phyloP scores from a whole-genome alignment of 2,329 filamentous ascomycete genomes.

The Chaetomiaceae sp. region DNA sequence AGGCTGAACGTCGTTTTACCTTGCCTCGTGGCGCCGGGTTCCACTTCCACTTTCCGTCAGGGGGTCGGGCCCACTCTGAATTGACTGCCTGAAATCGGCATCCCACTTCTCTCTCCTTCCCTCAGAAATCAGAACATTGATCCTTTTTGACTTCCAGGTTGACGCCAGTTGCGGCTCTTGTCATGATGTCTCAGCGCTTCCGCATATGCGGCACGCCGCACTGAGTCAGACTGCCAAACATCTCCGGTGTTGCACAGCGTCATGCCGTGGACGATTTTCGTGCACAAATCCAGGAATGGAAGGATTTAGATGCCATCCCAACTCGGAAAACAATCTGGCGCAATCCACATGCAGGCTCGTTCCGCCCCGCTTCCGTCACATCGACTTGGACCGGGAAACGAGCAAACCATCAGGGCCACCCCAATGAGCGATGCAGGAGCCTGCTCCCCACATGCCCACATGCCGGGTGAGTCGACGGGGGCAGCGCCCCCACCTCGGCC shows the following conservation, averaged over 20 bases:
- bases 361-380: slow-evolving; percentile 11
- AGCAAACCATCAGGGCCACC: background rate
- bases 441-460: background rate
- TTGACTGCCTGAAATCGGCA: no score
- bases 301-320: background rate
- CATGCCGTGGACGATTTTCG: background rate
- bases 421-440: slow-evolving; percentile 5
- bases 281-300: background rate
- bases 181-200: background rate
- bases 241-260: background rate
- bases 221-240: background rate
- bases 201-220: background rate
- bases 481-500: background rate
- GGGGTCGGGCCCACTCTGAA: background rate
- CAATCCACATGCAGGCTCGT: slow-evolving; percentile 13
- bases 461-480: slow-evolving; percentile 13
- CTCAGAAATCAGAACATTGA: no score
- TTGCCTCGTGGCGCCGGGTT: no score
- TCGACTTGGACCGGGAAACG: background rate
- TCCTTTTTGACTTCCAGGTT: no score
- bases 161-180: no score
- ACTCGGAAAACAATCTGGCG: background rate
- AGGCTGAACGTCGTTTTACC: background rate
- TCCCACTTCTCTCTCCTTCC: no score
- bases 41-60: background rate